These are phyloP conservation scores for Hypoxylon sp. DNA, from an alignment of 2,329 filamentous ascomycete genomes.

Conservation along the genomic window DNA sequence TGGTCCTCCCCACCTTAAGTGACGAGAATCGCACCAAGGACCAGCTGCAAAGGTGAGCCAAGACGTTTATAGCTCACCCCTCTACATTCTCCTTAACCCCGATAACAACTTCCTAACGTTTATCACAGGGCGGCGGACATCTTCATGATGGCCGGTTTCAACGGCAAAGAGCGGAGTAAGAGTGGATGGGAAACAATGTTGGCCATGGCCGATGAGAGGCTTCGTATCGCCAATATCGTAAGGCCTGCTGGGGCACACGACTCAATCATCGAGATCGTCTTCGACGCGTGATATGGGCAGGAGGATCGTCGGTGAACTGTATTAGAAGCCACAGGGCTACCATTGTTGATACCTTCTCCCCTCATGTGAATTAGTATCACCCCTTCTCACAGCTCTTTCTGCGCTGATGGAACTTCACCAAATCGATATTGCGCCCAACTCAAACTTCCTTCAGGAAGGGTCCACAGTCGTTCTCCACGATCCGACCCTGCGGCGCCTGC, in stretches of 20 bases:
- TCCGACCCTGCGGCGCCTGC: too few relatives aligned
- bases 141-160: conserved; percentile 38
- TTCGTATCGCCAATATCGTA: conserved; percentile 30
- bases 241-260: conserved; percentile 33
- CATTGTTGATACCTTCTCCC: not conserved
- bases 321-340: not conserved
- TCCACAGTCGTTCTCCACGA: too few relatives aligned
- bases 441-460: too few relatives aligned
- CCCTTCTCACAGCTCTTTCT: not conserved
- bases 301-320: not conserved
- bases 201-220: conserved; percentile 29
- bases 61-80: not conserved
- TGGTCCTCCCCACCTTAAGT: conserved; percentile 44
- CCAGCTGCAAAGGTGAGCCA: conserved; percentile 28
- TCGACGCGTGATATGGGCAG: conserved; percentile 19
- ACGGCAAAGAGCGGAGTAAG: conserved; percentile 38
- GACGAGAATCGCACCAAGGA: conserved; percentile 26
- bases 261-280: conserved; percentile 38
- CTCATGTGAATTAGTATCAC: not conserved
- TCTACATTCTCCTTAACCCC: not conserved
- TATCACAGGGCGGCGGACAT: conserved; percentile 33
- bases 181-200: conserved; percentile 36
- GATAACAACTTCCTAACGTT: conserved; percentile 2
- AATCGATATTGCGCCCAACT: too few relatives aligned
- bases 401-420: not conserved